Conservation (phyloP, 169 alveolate genomes). For the Ichthyophthirius multifiliis region DNA sequence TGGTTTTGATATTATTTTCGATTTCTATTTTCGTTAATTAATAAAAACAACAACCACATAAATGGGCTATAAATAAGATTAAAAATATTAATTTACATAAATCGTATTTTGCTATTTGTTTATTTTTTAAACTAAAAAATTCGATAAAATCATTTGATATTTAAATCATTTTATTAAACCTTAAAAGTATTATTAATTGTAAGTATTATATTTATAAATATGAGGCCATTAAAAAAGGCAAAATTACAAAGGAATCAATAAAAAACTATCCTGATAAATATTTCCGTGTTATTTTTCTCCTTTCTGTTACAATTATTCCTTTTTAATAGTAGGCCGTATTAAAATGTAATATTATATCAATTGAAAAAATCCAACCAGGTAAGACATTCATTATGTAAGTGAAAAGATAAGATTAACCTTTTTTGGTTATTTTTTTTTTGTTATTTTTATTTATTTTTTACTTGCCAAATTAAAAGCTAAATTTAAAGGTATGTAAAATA, state of each 20-base stretch:
- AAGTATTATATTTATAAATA: neutral
- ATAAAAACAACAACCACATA: neutral
- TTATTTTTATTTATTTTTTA: too few relatives aligned
- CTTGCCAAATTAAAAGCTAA: neutral
- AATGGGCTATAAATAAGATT: constrained; percentile 10
- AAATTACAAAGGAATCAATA: neutral
- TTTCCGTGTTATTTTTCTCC: neutral
- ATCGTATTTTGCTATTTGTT: neutral
- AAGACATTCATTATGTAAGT: neutral
- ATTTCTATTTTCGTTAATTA: neutral
- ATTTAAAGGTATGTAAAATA: neutral
- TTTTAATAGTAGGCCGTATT: neutral
- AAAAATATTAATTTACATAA: neutral
- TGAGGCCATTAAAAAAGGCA: neutral
- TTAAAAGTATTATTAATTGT: neutral
- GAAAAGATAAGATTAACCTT: neutral
- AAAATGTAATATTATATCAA: constrained; percentile 2
- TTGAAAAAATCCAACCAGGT: neutral
- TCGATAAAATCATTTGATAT: neutral
- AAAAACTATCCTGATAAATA: neutral
- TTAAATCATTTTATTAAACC: neutral
- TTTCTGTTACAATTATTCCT: neutral
- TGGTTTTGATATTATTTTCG: neutral
- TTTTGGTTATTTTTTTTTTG: too few relatives aligned
- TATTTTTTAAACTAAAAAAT: neutral